Evolutionary conservation across 169 alveolate species (phyloP), one percentile per base, ranked within the genome.

Genomic region (Plasmodium vinckei): DNA sequence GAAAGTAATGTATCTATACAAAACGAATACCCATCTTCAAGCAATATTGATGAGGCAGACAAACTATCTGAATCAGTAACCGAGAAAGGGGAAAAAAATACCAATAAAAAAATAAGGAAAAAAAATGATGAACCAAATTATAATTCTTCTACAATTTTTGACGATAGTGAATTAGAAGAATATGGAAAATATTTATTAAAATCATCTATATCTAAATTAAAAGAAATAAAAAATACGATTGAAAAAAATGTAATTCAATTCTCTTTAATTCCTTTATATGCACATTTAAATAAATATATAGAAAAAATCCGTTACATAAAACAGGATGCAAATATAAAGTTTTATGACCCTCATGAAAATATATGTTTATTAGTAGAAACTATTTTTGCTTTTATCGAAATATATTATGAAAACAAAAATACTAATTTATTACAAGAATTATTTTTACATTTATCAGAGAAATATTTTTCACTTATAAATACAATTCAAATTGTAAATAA

Each of bases 161-260:
- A 33, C 1, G 42, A 33, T 33, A 33, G 7, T 44, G 72, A 79
- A 23, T n/a, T 12, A 4, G 51, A 53, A 12, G 79, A 79, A 44
- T 79, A 79, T 15, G 89, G 89, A 5, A 79, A 53, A 53, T 54
- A 79, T 15, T 42, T 79, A 9, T 47, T 79, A 7, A 79, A 79
- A 27, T 64, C 72, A 3, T 79, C 89, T 6, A 23, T 79, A 23
- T 17, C 72, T 19, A 79, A 79, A 79, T 67, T 79, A 53, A 79
- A 79, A 23, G 89, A 79, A 65, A 79, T 79, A 6, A 79, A 79
- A 79, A 79, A 42, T 51, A 65, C 89, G n/a, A 79, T 79, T 51
- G 13, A 53, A 25, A 79, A 79, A 39, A 79, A 79, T 65, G n/a
- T 79, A 44, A 67, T 79, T 10, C 33, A 79, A 3, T 79, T 79